Base-by-base conservation (phyloP, 179 eudicot genomes). In the Silene coronaria region DNA sequence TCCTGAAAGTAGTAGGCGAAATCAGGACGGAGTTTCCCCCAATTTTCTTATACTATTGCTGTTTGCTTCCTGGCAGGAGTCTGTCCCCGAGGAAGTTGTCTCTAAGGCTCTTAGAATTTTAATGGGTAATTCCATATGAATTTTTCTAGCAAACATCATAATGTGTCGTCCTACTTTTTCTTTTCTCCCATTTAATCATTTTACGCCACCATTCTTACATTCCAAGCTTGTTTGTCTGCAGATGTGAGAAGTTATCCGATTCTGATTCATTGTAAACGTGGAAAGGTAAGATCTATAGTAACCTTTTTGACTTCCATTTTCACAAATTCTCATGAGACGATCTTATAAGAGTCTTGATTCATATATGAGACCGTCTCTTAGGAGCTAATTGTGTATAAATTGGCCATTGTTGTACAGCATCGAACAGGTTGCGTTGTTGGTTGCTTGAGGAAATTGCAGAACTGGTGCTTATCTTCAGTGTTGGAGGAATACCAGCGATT, bases 351-450 rank as follows among this genome's bases (percentile, higher is more conserved):
- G n/a, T 36, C 45, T 38, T 11, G 11, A 10, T 11, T 38, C 9
- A 8, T 38, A 38, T 38, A 38, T 38, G 45, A 38, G 11, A 38
- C 10, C 11, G 11, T 38, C 45, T 7, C 45, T 38, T 38, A 38
- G 10, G 46, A 42, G 16, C 51, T 45, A 45, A 45, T 45, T 11
- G 51, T 11, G 51, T 45, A 45, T 45, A 2, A 45, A 45, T 45
- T 45, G 16, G 51, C 21, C 17, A 12, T 57, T 61, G 60, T 77
- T 45, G 65, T 78, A 60, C 89, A 92, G 97, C 97, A 92, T 80
- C 89, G 97, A 28, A 92, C 97, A 6, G 97, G 97, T 51, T 89
- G 96, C 78, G 60, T 92, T 0, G 97, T 92, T 19, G 97, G 96
- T 38, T 92, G 96, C 80, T 65, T 92, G 74, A 87, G 97, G 79